Percentiles rank a stretch among this genome's conserved stretches.
Conservation (phyloP, 108 stramenopile species). For the Hondaea fermentalgiana region DNA sequence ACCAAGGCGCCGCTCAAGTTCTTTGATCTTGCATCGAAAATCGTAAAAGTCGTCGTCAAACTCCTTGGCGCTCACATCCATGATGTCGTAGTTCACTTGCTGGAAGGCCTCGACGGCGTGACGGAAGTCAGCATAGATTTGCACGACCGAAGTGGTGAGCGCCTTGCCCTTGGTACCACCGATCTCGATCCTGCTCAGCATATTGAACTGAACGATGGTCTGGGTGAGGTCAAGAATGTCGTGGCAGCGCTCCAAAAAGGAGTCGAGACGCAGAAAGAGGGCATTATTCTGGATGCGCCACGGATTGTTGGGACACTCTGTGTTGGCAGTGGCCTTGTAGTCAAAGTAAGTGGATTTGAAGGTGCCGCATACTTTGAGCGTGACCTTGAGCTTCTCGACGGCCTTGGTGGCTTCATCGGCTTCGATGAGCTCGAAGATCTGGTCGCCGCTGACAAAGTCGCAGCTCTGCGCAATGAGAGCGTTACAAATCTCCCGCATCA, state of each 20-base stretch:
- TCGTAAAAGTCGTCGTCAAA: constrained; percentile 72
- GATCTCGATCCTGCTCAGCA: constrained; percentile 71
- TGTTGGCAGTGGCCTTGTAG: constrained; percentile 67
- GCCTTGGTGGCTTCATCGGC: constrained; percentile 67
- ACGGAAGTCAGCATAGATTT: constrained; percentile 70
- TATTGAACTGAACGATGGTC: constrained; percentile 74
- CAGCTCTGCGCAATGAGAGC: constrained; percentile 67
- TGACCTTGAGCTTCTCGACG: constrained; percentile 47
- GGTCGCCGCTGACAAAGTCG: constrained; percentile 68
- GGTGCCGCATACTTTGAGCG: constrained; percentile 60
- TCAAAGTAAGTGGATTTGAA: constrained; percentile 72
- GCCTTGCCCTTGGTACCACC: constrained; percentile 77
- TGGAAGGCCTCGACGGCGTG: constrained; percentile 60
- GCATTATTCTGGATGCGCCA: constrained; percentile 79
- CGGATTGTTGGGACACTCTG: constrained; percentile 62
- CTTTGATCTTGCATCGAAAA: constrained; percentile 67
- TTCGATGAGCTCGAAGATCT: constrained; percentile 68
- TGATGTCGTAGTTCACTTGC: constrained; percentile 71
- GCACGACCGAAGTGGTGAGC: constrained; percentile 65
- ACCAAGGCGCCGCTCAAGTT: constrained; percentile 73
- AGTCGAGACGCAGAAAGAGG: constrained; percentile 76
- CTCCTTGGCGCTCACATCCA: constrained; percentile 69
- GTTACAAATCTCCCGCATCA: constrained; percentile 80
- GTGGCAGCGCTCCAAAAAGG: constrained; percentile 75
- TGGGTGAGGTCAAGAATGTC: constrained; percentile 74